These are phyloP conservation scores for Aspergillus funiculosus DNA, from an alignment of 495 filamentous ascomycete species.

Conservation along the genomic window DNA sequence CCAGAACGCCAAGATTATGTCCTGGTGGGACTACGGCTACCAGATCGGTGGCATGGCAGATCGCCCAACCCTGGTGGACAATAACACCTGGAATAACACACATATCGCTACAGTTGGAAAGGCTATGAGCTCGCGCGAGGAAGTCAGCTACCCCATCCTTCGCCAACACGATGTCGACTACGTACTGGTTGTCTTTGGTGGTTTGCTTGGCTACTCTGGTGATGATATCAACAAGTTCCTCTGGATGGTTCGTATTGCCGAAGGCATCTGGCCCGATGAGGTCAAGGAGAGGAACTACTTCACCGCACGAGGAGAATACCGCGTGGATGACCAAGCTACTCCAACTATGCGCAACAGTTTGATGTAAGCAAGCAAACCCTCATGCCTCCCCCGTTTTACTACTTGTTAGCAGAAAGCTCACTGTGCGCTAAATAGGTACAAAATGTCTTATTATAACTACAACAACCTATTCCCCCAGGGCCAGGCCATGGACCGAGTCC, in stretches of 20 bases:
- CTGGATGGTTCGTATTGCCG: constrained; percentile 99
- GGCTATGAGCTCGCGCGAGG: constrained; percentile 95
- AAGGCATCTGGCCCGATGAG: constrained; percentile 99
- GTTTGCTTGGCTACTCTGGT: constrained; percentile 94
- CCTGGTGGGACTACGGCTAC: constrained; percentile 99
- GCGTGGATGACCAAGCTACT: constrained; percentile 89
- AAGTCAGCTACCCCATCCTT: constrained; percentile 98
- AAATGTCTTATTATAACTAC: constrained; percentile 99
- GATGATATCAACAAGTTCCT: constrained; percentile 99
- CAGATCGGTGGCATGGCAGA: constrained; percentile 99
- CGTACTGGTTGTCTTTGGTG: constrained; percentile 94
- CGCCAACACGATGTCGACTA: constrained; percentile 98
- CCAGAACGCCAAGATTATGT: constrained; percentile 96
- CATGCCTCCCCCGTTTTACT: background rate
- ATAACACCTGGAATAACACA: constrained; percentile 99
- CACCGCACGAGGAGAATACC: constrained; percentile 90
- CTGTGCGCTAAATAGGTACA: constrained; percentile 68
- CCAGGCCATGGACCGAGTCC: constrained; percentile 88
- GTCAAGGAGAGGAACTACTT: constrained; percentile 97
- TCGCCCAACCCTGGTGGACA: constrained; percentile 94
- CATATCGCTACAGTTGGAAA: constrained; percentile 99
- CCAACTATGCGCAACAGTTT: constrained; percentile 98
- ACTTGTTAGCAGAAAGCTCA: constrained; percentile 41
- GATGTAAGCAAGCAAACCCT: constrained; percentile 64
- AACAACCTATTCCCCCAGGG: constrained; percentile 85